These are phyloP conservation scores for Ustilago shanxiensis DNA, from an alignment of 1,284 basidiomycete genomes.

Conservation along the genomic window DNA sequence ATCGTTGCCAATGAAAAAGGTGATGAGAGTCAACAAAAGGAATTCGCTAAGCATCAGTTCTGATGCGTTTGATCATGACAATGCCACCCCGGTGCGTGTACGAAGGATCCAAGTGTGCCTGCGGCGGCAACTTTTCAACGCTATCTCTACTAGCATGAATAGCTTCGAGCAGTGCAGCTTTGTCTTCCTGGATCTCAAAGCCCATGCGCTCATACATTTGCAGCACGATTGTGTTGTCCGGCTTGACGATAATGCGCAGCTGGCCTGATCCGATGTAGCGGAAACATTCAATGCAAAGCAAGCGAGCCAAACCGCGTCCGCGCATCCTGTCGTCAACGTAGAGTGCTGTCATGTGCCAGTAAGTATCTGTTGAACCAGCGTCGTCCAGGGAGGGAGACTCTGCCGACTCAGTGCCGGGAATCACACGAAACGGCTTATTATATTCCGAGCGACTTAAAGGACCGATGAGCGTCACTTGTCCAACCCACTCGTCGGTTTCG, in stretches of 20 bases:
- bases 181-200: conserved; percentile 10
- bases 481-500: conserved; percentile 13
- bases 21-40: not conserved
- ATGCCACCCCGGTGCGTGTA: conserved; percentile 15
- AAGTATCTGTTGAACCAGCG: not conserved
- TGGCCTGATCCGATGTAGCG: conserved; percentile 11
- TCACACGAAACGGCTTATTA: conserved; percentile 12
- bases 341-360: conserved; percentile 34
- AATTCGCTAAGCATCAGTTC: not conserved
- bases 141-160: conserved; percentile 24
- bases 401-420: conserved; percentile 1
- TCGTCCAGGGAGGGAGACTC: not conserved
- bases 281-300: conserved; percentile 21
- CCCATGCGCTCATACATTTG: conserved; percentile 30
- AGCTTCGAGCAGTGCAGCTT: conserved; percentile 15
- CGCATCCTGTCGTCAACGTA: conserved; percentile 29
- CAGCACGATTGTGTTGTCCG: conserved; percentile 17
- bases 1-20: not conserved
- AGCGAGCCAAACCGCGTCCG: conserved; percentile 16
- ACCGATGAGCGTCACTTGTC: conserved; percentile 20
- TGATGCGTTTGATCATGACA: conserved; percentile 20
- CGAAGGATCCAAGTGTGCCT: not conserved
- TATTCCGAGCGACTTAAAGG: conserved; percentile 16
- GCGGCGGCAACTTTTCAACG: conserved; percentile 2
- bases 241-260: conserved; percentile 35